Evolutionary conservation across 257 asterid species (phyloP).

Genomic region (Capsicum baccatum): DNA sequence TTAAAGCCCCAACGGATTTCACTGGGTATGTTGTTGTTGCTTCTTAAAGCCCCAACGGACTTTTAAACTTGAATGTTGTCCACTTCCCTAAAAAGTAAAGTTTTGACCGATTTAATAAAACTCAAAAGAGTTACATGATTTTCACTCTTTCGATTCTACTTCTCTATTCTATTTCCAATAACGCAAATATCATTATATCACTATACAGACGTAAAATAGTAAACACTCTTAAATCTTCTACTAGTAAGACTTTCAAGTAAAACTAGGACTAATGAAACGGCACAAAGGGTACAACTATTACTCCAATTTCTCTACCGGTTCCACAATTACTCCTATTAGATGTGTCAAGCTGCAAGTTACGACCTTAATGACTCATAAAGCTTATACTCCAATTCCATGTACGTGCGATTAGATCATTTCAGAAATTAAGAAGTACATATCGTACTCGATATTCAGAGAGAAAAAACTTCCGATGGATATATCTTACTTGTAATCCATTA

Average conservation of each 20-base stretch:
- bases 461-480: not conserved
- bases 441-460: not conserved
- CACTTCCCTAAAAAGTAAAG: not conserved
- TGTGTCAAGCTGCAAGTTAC: not conserved
- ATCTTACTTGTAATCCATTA: slow-evolving; percentile 95
- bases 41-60: too few relatives aligned
- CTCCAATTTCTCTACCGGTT: not conserved
- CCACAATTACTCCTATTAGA: not conserved
- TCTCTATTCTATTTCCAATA: not conserved
- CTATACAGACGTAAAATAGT: not conserved
- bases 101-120: not conserved
- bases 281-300: not conserved
- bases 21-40: too few relatives aligned
- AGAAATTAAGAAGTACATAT: not conserved
- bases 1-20: too few relatives aligned
- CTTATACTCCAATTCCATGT: not conserved
- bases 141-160: not conserved
- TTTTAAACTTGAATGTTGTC: not conserved
- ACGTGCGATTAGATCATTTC: not conserved
- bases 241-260: not conserved
- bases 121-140: not conserved
- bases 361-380: not conserved
- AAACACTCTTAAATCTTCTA: not conserved
- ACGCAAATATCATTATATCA: not conserved
- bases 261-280: not conserved